Base-by-base conservation (phyloP, 495 filamentous ascomycete genomes). In the Neurospora sp. region DNA sequence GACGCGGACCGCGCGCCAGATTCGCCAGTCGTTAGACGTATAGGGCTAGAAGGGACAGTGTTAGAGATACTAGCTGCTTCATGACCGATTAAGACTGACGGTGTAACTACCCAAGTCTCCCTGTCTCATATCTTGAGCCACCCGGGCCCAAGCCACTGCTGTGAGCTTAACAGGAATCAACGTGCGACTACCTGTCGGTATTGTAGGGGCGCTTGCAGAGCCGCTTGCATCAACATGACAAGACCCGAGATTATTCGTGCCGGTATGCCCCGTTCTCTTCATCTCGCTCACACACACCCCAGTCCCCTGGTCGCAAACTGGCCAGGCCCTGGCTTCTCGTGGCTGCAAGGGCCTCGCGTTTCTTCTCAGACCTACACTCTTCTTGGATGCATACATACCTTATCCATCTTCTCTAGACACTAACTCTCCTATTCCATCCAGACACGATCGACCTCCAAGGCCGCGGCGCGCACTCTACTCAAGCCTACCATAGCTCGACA, bases 361-460 rank as follows among this genome's bases (percentile, higher is more conserved):
- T 74, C 70, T 75, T 60, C 72, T 70, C 74, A 72, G 70, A 70
- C 72, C 20, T 75, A 66, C 72, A 76, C 49, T 71, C 71, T 71
- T 71, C 60, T 70, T 70, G 39, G 39, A 35, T 44, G 39, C 38
- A 44, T 41, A 38, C 76, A 27, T 70, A 23, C 74, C 41, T 71
- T 27, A 71, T 41, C 40, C 60, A 70, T 60, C 71, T 71, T 76
- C 60, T 77, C 78, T 77, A 66, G 27, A 16, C 23, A 31, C 54
- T 66, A 66, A 80, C 75, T 66, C 72, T 71, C 42, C 69, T 71
- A 72, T 74, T 77, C 74, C 75, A 73, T 72, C 74, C 79, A 98
- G 96, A 99, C 84, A 95, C 96, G 71, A 90, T 98, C 81, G 96
- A 99, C 84, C 91, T 99, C 8, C 96, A 99, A 85, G 88, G 91